Evolutionary conservation across 1,139 yeast species (phyloP), one percentile per base, ranked within the genome.

Genomic region (Scheffersomyces lignicola): DNA sequence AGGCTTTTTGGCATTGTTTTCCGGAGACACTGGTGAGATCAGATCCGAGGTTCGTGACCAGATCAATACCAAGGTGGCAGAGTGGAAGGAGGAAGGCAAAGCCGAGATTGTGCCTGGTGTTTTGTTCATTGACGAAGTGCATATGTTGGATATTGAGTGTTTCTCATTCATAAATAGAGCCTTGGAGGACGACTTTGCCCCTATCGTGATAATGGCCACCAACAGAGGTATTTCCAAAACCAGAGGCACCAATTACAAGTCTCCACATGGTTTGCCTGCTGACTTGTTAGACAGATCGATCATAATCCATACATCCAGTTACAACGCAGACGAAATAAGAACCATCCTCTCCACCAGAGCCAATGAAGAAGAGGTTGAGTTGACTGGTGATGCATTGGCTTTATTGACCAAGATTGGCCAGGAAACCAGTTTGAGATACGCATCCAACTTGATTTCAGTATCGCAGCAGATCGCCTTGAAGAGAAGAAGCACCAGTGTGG

Each of bases 91-190:
- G 69, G 98, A 94, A 71, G 98, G 98, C 40, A 94, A 92, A 61
- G 98, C 98, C 9, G 97, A 90, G 52, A 90, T 94, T 47, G 85
- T 89, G 34, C 97, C 98, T n/a, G 99, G 99, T 48, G 98, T 94
- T 9, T 71, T 94, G 51, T 94, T 94, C 62, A 88, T 94, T 52
- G 99, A 94, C 64, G 99, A 94, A 65, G 97, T 90, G 36, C 98
- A 94, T 65, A 94, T 94, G 97, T 78, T 94, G 48, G 99, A 94
- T 60, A 87, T 94, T 52, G 99, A 94, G 64, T 84, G 97, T 59
- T 94, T 92, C 56, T 85, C 98, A 17, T 94, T 87, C 60, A 80
- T 94, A 54, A 94, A 94, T 69, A 78, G 98, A 47, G 97, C 98
- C 6, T 73, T 94, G 43, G 99, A 94, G 66, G 97, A 89, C 61